Evolutionary conservation across 345 rosid genomes (phyloP), one percentile per base, ranked within the genome.

Genomic region (Murraya paniculata): DNA sequence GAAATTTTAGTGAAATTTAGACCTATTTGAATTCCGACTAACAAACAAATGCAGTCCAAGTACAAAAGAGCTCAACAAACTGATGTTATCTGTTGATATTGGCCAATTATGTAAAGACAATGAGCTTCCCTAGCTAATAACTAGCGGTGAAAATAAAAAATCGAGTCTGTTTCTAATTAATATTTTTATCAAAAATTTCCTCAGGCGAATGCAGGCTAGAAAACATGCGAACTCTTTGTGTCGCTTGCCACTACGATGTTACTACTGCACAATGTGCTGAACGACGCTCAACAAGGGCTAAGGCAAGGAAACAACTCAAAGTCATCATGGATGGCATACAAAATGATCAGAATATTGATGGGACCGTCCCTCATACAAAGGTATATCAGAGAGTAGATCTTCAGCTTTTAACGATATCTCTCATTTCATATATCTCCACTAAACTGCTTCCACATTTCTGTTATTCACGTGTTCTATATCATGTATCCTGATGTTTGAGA

Each of bases 161-260:
- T 35, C 38, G 11, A 35, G 28, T 75, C 14, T 18, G 33, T 41
- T 35, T n/a, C 61, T 55, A 59, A 33, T 41, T 58, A 18, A 19
- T 41, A 21, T 48, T 70, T 55, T 39, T 58, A 9, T 61, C 39
- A 72, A 81, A 45, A 80, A 74, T 66, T 73, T 68, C 58, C 71
- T 56, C 73, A 95, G 98, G 97, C 48, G 99, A 95, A 81, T 93
- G 99, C 86, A 86, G 84, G 83, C 87, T 93, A 78, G 97, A 93
- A 86, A 95, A 95, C 82, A 88, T 95, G 98, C 87, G 97, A 89
- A 95, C 97, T 67, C 94, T 93, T 18, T 93, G 98, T 77, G 96
- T 92, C 77, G 92, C 96, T 59, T 95, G 99, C 79, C 99, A 95
- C 82, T 84, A 80, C 55, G 90, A 90, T 79, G 96, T 93, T 39